Conservation (phyloP, 495 filamentous ascomycete species). For the Neohortaea acidophila region DNA sequence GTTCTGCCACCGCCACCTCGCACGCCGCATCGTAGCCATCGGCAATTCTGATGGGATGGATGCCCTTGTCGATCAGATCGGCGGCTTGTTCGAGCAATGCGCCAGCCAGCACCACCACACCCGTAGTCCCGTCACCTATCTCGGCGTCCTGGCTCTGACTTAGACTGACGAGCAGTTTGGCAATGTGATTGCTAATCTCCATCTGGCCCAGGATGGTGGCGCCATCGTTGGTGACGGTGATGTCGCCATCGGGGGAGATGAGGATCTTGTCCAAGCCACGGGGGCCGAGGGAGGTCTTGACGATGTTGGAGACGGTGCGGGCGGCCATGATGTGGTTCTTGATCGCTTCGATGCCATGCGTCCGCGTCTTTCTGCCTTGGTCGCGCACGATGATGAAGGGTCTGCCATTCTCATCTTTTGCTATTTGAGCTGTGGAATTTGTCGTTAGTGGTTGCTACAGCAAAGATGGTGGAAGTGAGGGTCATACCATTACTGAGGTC, state of each 20-base stretch:
- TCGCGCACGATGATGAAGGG: conserved; percentile 98
- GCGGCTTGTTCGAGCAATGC: conserved; percentile 94
- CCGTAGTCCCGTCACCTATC: conserved; percentile 96
- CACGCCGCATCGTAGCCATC: conserved; percentile 96
- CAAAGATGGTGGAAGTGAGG: neutral
- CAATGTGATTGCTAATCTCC: conserved; percentile 98
- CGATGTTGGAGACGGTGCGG: conserved; percentile 87
- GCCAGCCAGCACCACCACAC: conserved; percentile 91
- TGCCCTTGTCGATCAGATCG: conserved; percentile 97
- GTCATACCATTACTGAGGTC: conserved; percentile 58
- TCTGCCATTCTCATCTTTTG: conserved; percentile 88
- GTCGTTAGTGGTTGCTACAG: neutral
- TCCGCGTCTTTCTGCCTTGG: conserved; percentile 95
- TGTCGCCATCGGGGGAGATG: conserved; percentile 96
- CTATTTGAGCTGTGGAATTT: conserved; percentile 43
- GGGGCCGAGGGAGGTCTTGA: conserved; percentile 92
- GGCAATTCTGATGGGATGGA: conserved; percentile 95
- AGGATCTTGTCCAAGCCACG: conserved; percentile 97
- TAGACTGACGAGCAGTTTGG: conserved; percentile 91
- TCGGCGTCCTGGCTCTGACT: conserved; percentile 98
- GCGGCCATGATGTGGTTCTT: conserved; percentile 96
- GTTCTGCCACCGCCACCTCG: conserved; percentile 81
- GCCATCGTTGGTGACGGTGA: conserved; percentile 98
- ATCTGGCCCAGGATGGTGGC: conserved; percentile 96
- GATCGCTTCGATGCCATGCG: conserved; percentile 89